Conservation (phyloP, 192 early-diverging fungal species). For the Linnemannia exigua region DNA sequence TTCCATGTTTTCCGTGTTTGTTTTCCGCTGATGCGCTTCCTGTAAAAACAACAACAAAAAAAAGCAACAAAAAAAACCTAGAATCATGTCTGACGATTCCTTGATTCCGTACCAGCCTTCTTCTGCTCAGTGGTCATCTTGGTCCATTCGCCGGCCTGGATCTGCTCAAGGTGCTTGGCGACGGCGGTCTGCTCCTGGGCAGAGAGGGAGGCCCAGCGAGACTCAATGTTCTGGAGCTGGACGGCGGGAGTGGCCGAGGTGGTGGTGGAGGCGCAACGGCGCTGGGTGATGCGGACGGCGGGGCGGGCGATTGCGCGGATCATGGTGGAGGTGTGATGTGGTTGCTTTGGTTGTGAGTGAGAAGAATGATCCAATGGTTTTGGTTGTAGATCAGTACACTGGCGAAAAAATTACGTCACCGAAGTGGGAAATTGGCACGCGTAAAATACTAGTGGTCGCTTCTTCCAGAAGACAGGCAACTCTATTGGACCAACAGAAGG, state of each 20-base stretch:
- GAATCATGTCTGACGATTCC: too few relatives aligned
- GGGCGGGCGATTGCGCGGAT: constrained; percentile 68
- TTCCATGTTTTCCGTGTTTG: too few relatives aligned
- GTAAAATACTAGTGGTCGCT: too few relatives aligned
- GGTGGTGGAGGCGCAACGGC: constrained; percentile 58
- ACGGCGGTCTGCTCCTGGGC: constrained; percentile 85
- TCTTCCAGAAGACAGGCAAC: too few relatives aligned
- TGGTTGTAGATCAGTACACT: too few relatives aligned
- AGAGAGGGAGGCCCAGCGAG: constrained; percentile 73
- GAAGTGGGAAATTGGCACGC: too few relatives aligned
- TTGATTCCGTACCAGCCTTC: constrained; percentile 77
- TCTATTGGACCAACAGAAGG: too few relatives aligned
- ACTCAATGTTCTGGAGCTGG: constrained; percentile 62
- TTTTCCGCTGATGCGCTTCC: neutral
- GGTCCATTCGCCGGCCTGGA: constrained; percentile 97
- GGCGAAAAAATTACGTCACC: too few relatives aligned
- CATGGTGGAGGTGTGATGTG: constrained; percentile 54
- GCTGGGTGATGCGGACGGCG: constrained; percentile 53
- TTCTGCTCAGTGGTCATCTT: constrained; percentile 91
- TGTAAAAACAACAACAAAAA: neutral
- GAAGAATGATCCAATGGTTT: neutral
- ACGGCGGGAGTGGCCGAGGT: constrained; percentile 50
- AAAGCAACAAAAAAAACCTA: neutral
- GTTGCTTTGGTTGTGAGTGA: neutral
- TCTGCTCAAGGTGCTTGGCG: constrained; percentile 80